A percentile compares a stretch with the other conserved stretches of the same genome.
phyloP scores from a whole-genome alignment of 768 basidiomycete species.

The Paxillus rubicundulus region DNA sequence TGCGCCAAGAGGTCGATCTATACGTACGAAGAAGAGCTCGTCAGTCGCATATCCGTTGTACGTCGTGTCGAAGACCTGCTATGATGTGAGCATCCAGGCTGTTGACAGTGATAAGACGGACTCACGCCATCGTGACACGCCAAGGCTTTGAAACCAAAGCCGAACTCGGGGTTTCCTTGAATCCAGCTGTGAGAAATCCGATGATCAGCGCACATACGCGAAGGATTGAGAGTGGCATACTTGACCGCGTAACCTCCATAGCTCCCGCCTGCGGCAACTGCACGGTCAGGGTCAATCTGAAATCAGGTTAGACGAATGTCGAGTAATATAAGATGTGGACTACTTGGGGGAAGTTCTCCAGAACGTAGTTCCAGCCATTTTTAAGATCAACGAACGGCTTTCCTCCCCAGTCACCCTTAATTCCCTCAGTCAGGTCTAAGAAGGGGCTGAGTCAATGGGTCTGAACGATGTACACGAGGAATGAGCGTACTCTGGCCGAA shows the following conservation, averaged over 20 bases:
- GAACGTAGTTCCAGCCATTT: conserved; percentile 69
- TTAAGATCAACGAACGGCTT: conserved; percentile 79
- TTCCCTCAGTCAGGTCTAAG: conserved; percentile 76
- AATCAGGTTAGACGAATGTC: neutral
- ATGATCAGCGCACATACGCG: conserved; percentile 1
- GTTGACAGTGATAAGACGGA: conserved; percentile 13
- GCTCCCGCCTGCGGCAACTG: conserved; percentile 77
- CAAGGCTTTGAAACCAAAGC: conserved; percentile 87
- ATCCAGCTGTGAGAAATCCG: conserved; percentile 66
- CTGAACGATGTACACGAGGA: neutral
- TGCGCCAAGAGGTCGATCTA: neutral
- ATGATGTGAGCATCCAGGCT: neutral
- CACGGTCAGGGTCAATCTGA: conserved; percentile 66
- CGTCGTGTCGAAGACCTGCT: conserved; percentile 68
- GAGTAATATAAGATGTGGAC: neutral
- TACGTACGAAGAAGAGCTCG: conserved; percentile 82
- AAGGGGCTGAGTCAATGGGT: neutral
- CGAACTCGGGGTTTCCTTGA: conserved; percentile 87
- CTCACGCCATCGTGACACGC: conserved; percentile 88
- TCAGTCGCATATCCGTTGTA: conserved; percentile 90
- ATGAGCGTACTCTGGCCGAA: conserved; percentile 72
- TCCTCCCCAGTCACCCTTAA: conserved; percentile 81
- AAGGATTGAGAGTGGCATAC: conserved; percentile 37
- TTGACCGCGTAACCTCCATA: conserved; percentile 91
- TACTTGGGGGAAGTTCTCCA: conserved; percentile 70